A percentile compares a stretch with the other conserved stretches of the same genome.
Evolutionary conservation across 2,329 filamentous ascomycete genomes (phyloP).

Genomic region (Aspergillus hiratsukae): DNA sequence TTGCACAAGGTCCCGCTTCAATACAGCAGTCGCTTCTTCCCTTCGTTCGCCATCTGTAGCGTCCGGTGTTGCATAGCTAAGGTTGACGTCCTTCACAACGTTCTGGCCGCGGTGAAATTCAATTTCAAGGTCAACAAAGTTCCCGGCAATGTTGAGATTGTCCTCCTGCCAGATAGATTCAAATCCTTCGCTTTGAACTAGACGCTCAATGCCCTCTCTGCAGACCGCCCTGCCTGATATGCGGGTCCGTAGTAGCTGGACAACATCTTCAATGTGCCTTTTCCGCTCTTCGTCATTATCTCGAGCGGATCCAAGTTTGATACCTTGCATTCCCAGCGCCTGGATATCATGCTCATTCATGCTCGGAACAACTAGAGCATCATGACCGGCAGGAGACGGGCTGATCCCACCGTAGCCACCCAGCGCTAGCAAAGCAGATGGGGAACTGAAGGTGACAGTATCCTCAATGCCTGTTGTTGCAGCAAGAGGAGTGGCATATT

Average conservation of each 20-base stretch:
- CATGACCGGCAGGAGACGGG: conserved; percentile 36
- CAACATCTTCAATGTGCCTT: conserved; percentile 39
- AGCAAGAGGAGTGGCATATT: conserved; percentile 42
- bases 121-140: conserved; percentile 45
- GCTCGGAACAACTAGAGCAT: conserved; percentile 30
- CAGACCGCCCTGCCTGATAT: conserved; percentile 42
- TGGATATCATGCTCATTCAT: conserved; percentile 40
- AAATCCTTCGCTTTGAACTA: conserved; percentile 42
- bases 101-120: conserved; percentile 40
- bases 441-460: conserved; percentile 41
- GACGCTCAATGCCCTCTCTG: conserved; percentile 40
- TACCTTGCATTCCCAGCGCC: conserved; percentile 33
- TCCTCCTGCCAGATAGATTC: conserved; percentile 46
- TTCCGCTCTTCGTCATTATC: conserved; percentile 41
- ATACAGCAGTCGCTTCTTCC: conserved; percentile 40
- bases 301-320: conserved; percentile 33
- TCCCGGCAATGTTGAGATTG: conserved; percentile 43
- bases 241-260: conserved; percentile 36
- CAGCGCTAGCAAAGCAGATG: conserved; percentile 42
- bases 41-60: conserved; percentile 38
- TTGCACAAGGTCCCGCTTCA: conserved; percentile 38
- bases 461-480: conserved; percentile 37
- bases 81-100: conserved; percentile 39
- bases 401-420: conserved; percentile 40
- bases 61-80: conserved; percentile 41